phyloP scores from a whole-genome alignment of 768 basidiomycete species.

The Termitomyces sp. region DNA sequence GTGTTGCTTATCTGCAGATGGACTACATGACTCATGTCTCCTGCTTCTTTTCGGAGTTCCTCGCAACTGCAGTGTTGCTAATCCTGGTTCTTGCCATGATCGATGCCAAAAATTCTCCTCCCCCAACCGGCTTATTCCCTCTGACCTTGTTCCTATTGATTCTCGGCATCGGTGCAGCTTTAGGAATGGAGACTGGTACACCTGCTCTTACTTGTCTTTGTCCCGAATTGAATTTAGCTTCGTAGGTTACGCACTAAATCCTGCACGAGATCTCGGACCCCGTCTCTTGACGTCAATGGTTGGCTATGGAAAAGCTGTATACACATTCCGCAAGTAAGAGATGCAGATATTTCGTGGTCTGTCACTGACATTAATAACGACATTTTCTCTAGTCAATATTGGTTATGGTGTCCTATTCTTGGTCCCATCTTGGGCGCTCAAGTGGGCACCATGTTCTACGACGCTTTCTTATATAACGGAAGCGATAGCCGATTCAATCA shows the following conservation, averaged over 20 bases:
- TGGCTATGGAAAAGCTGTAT: constrained; percentile 54
- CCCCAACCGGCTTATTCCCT: constrained; percentile 48
- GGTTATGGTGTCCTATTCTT: constrained; percentile 67
- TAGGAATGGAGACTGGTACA: constrained; percentile 61
- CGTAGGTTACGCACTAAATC: constrained; percentile 31
- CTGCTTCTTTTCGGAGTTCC: constrained; percentile 48
- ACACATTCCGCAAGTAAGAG: constrained; percentile 38
- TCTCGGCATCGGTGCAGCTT: constrained; percentile 50
- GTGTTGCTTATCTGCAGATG: constrained; percentile 5
- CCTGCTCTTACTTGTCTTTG: background rate
- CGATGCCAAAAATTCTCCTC: constrained; percentile 48
- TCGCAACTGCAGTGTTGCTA: constrained; percentile 54
- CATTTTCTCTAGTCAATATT: constrained; percentile 42
- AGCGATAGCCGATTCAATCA: constrained; percentile 45
- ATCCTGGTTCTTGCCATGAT: constrained; percentile 49
- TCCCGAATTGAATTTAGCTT: background rate
- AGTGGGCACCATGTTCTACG: constrained; percentile 54
- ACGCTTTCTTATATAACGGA: constrained; percentile 55
- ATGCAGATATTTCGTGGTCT: background rate
- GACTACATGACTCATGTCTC: constrained; percentile 32
- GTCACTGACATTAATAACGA: background rate
- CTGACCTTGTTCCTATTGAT: constrained; percentile 53
- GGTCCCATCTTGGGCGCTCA: constrained; percentile 60
- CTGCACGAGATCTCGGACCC: constrained; percentile 49
- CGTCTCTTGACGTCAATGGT: constrained; percentile 66